phyloP scores from a whole-genome alignment of 441 rosid species.

The Pelargonium fulgidum region DNA sequence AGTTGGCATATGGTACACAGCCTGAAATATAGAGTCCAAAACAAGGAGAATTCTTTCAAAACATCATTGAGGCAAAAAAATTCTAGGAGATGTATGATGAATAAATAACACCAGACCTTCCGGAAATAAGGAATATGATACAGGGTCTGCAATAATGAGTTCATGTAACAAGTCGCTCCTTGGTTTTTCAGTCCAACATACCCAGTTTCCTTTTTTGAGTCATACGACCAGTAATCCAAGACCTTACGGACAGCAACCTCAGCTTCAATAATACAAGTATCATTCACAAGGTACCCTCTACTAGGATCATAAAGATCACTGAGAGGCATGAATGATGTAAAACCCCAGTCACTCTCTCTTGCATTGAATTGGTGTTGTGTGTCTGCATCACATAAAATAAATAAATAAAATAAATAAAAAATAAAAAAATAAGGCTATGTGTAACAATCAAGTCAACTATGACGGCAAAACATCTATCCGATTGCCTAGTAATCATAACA shows the following conservation, averaged over 20 bases:
- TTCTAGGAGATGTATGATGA: conserved; percentile 48
- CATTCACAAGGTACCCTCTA: conserved; percentile 60
- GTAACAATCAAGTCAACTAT: neutral
- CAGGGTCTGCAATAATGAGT: conserved; percentile 66
- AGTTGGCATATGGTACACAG: conserved; percentile 78
- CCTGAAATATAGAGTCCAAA: conserved; percentile 34
- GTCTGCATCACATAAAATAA: conserved; percentile 59
- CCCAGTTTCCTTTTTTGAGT: conserved; percentile 71
- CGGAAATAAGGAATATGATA: conserved; percentile 71
- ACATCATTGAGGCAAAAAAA: conserved; percentile 10
- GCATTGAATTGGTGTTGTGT: conserved; percentile 82
- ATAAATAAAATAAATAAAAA: too few relatives aligned
- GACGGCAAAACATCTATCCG: too few relatives aligned
- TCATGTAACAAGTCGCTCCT: conserved; percentile 80
- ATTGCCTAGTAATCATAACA: neutral
- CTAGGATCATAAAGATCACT: conserved; percentile 60
- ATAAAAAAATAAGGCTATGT: neutral
- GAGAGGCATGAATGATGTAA: conserved; percentile 72
- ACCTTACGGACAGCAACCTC: conserved; percentile 63
- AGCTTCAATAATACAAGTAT: conserved; percentile 55
- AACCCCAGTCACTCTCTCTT: conserved; percentile 75
- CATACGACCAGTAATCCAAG: conserved; percentile 60
- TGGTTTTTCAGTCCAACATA: conserved; percentile 77
- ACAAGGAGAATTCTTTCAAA: conserved; percentile 11
- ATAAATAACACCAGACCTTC: conserved; percentile 38